phyloP scores from a whole-genome alignment of 2,329 filamentous ascomycete genomes.

The Eurotiales sp. region DNA sequence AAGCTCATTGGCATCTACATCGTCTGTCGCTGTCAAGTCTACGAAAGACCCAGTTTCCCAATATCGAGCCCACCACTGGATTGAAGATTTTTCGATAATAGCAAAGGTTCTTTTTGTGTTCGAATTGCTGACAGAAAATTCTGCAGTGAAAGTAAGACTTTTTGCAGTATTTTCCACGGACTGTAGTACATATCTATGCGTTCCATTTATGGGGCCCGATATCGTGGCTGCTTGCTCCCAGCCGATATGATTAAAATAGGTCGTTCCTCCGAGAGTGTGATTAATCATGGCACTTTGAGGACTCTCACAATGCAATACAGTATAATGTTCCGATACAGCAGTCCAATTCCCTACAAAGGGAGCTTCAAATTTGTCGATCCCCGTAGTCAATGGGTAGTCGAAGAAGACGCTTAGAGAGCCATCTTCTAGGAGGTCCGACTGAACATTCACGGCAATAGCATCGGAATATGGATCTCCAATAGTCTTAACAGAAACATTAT shows the following conservation, averaged over 20 bases:
- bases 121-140: background rate
- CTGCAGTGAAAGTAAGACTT: background rate
- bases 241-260: conserved; percentile 39
- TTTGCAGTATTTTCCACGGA: conserved; percentile 17
- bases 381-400: conserved; percentile 50
- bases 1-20: conserved; percentile 45
- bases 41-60: conserved; percentile 52
- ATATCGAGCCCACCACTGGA: conserved; percentile 49
- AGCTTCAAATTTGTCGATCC: conserved; percentile 51
- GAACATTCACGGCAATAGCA: conserved; percentile 43
- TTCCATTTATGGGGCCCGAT: conserved; percentile 27
- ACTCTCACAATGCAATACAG: conserved; percentile 25
- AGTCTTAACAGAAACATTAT: conserved; percentile 42
- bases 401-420: conserved; percentile 47
- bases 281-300: conserved; percentile 34
- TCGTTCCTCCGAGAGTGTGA: conserved; percentile 43
- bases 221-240: conserved; percentile 39
- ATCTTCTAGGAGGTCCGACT: conserved; percentile 38
- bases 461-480: conserved; percentile 46
- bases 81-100: conserved; percentile 29
- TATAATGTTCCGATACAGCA: conserved; percentile 44
- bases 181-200: conserved; percentile 45
- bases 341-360: conserved; percentile 54
- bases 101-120: conserved; percentile 20
- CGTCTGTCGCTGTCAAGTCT: conserved; percentile 42